Evolutionary conservation across 495 filamentous ascomycete genomes (phyloP).

Genomic region (Xylaria flabelliformis): DNA sequence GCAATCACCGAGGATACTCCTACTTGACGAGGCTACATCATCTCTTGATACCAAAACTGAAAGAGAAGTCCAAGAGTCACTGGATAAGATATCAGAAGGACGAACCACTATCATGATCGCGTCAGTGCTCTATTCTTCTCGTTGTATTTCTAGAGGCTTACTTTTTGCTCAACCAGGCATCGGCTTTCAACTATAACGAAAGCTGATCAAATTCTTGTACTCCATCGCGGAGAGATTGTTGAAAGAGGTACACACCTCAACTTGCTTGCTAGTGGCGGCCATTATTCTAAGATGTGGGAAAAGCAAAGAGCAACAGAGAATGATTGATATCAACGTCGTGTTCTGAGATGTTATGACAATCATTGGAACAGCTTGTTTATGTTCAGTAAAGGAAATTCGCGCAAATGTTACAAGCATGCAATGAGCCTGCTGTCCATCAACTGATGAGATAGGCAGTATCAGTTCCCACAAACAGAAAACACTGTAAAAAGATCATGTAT

Average conservation of each 20-base stretch:
- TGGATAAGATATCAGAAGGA: constrained; percentile 56
- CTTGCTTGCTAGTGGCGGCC: constrained; percentile 67
- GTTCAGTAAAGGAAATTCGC: too few relatives aligned
- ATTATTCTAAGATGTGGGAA: constrained; percentile 83
- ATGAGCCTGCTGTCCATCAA: too few relatives aligned
- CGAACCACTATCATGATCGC: constrained; percentile 66
- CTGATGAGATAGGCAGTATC: too few relatives aligned
- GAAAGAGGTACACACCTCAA: constrained; percentile 78
- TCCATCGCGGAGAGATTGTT: constrained; percentile 71
- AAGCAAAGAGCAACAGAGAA: constrained; percentile 62
- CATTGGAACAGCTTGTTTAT: too few relatives aligned
- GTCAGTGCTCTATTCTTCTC: constrained; percentile 27
- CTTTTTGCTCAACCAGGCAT: constrained; percentile 53
- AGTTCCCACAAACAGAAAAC: too few relatives aligned
- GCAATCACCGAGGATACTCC: constrained; percentile 40
- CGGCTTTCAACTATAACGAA: constrained; percentile 80
- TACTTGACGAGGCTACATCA: constrained; percentile 45
- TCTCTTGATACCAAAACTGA: constrained; percentile 64
- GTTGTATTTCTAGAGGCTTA: background rate
- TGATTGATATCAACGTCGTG: too few relatives aligned
- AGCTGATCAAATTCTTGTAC: constrained; percentile 79
- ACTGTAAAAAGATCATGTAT: too few relatives aligned
- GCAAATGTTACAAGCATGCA: too few relatives aligned
- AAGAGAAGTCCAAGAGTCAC: constrained; percentile 69
- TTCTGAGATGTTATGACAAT: too few relatives aligned